Conservation (phyloP, 2,329 filamentous ascomycete genomes). For the Fusarium cicatricum region DNA sequence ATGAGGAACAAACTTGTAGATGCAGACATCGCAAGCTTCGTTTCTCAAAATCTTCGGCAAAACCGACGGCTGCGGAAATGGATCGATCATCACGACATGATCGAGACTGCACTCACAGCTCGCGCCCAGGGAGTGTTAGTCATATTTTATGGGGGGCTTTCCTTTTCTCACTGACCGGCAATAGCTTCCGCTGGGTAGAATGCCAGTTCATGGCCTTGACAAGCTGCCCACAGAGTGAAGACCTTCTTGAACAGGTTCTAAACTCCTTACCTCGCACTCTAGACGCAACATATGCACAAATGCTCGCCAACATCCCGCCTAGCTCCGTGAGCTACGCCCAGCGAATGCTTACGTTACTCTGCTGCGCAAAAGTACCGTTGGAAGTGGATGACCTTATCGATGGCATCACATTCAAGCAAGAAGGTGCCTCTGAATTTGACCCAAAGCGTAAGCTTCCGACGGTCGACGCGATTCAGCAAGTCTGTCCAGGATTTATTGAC, state of each 20-base stretch:
- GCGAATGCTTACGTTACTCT: slow-evolving; percentile 4
- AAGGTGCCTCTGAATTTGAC: background rate
- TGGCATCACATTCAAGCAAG: slow-evolving; percentile 5
- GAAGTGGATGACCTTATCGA: background rate
- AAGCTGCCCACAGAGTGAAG: slow-evolving; percentile 11
- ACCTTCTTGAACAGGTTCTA: slow-evolving; percentile 36
- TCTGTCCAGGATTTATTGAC: slow-evolving; percentile 16
- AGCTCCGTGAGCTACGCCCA: background rate
- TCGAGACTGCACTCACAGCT: slow-evolving; percentile 4
- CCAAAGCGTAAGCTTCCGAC: slow-evolving; percentile 8
- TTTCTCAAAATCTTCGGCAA: slow-evolving; percentile 7
- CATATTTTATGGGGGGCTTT: too few relatives aligned
- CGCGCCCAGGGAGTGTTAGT: slow-evolving; percentile 12
- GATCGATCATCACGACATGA: slow-evolving; percentile 1
- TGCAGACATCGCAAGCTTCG: slow-evolving; percentile 15
- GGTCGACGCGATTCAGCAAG: background rate
- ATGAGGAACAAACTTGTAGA: slow-evolving; percentile 13
- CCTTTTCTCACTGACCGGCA: background rate
- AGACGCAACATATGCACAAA: slow-evolving; percentile 41
- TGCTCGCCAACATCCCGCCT: slow-evolving; percentile 5
- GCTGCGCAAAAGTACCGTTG: slow-evolving; percentile 7
- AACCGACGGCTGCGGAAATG: slow-evolving; percentile 16
- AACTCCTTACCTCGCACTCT: slow-evolving; percentile 39
- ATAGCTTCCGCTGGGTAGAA: slow-evolving; percentile 39
- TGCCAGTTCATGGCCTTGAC: slow-evolving; percentile 31